phyloP scores from a whole-genome alignment of 306 rosid species.

The Ormosia semicastrata region DNA sequence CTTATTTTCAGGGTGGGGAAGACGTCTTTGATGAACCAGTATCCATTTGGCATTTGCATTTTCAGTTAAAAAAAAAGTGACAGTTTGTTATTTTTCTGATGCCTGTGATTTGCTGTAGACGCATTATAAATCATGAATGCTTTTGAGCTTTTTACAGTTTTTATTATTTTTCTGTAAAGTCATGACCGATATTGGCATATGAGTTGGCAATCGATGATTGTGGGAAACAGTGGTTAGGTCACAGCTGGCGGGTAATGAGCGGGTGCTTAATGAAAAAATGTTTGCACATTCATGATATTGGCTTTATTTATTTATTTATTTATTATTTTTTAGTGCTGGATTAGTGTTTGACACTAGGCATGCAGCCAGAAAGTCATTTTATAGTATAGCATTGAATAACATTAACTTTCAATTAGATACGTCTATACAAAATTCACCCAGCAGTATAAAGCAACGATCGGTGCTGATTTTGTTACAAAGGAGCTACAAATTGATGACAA shows the following conservation, averaged over 20 bases:
- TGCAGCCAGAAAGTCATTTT: not conserved
- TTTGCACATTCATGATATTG: not conserved
- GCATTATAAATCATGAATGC: slow-evolving; percentile 13
- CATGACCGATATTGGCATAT: not conserved
- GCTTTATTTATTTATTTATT: not conserved
- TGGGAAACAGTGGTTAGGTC: slow-evolving; percentile 6
- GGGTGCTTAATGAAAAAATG: not conserved
- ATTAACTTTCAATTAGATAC: slow-evolving; percentile 62
- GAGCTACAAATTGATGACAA: slow-evolving; percentile 76
- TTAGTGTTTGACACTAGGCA: not conserved
- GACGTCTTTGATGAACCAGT: slow-evolving; percentile 91
- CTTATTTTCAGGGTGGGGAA: slow-evolving; percentile 84
- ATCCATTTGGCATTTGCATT: slow-evolving; percentile 46
- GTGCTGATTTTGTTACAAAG: slow-evolving; percentile 97
- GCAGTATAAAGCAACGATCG: slow-evolving; percentile 87
- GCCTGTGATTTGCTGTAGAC: not conserved
- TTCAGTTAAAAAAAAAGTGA: not conserved
- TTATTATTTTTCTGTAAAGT: slow-evolving; percentile 6
- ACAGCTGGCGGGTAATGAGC: slow-evolving; percentile 1
- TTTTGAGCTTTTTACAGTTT: slow-evolving; percentile 25
- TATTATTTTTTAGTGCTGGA: not conserved
- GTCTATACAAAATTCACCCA: slow-evolving; percentile 68
- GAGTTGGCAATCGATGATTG: slow-evolving; percentile 31
- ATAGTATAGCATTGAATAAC: slow-evolving; percentile 17
- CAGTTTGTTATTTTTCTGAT: not conserved